These are phyloP conservation scores for Cinnamomum chago DNA, from an alignment of 164 flowering plant genomes.

Conservation along the genomic window DNA sequence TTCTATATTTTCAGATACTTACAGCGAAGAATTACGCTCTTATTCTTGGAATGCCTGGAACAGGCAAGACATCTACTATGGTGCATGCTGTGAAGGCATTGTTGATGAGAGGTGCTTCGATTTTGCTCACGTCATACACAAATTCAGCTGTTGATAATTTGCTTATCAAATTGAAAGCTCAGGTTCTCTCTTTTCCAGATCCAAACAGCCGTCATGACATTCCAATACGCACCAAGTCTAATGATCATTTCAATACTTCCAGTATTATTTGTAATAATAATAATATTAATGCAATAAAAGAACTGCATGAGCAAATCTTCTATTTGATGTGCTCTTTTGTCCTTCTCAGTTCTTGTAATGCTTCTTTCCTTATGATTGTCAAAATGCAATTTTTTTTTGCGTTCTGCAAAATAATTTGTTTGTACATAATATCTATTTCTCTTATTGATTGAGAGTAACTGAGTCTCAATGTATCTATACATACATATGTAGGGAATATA, in stretches of 20 bases:
- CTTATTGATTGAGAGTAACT: too few relatives aligned
- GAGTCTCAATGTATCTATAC: too few relatives aligned
- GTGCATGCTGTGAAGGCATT: constrained; percentile 98
- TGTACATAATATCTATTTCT: too few relatives aligned
- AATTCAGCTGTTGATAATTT: constrained; percentile 97
- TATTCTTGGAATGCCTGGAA: constrained; percentile 99
- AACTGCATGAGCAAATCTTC: too few relatives aligned
- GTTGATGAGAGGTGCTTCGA: constrained; percentile 88
- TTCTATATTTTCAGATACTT: constrained; percentile 65
- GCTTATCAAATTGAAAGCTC: constrained; percentile 90
- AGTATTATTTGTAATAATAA: not conserved
- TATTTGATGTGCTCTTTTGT: too few relatives aligned
- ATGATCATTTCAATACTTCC: not conserved
- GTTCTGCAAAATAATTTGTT: too few relatives aligned
- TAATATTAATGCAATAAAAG: too few relatives aligned
- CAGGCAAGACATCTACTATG: constrained; percentile 97
- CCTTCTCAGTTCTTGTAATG: not conserved
- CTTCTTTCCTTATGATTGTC: not conserved
- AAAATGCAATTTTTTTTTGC: not conserved
- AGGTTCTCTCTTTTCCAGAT: constrained; percentile 46
- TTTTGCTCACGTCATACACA: constrained; percentile 95
- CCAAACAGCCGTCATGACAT: constrained; percentile 1
- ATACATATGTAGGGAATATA: too few relatives aligned
- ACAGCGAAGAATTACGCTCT: constrained; percentile 90
- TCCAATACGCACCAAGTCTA: not conserved